These are phyloP conservation scores for Suillus clintonianus DNA, from an alignment of 768 basidiomycete species.

Conservation along the genomic window DNA sequence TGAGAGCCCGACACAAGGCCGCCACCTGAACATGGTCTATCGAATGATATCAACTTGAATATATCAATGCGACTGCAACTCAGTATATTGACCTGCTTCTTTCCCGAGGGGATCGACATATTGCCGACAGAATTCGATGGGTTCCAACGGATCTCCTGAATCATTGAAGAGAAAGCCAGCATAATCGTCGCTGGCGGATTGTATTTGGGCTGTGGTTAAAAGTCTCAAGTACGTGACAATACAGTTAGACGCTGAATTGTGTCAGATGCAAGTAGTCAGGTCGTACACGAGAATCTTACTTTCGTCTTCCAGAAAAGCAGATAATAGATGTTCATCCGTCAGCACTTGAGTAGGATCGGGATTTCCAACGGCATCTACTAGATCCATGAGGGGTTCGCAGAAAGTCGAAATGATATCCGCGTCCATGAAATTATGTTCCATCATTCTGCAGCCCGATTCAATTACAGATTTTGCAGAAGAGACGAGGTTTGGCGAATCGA, in stretches of 20 bases:
- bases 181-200: constrained; percentile 59
- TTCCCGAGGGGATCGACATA: constrained; percentile 78
- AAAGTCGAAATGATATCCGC: constrained; percentile 73
- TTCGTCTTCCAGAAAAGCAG: constrained; percentile 55
- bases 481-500: constrained; percentile 46
- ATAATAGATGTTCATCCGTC: constrained; percentile 42
- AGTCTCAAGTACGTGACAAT: constrained; percentile 82
- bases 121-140: constrained; percentile 71
- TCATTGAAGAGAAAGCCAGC: constrained; percentile 56
- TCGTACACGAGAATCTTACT: constrained; percentile 33
- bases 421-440: constrained; percentile 65
- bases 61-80: not conserved
- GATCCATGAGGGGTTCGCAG: constrained; percentile 57
- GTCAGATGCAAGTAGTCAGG: constrained; percentile 5
- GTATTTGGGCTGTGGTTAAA: constrained; percentile 82
- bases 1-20: constrained; percentile 69
- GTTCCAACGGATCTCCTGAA: constrained; percentile 45
- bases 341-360: constrained; percentile 37
- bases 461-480: constrained; percentile 51
- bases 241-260: constrained; percentile 57
- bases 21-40: constrained; percentile 82
- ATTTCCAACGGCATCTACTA: constrained; percentile 49
- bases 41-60: not conserved
- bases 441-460: constrained; percentile 43
- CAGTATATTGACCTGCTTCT: constrained; percentile 62